A percentile compares a stretch with the other conserved stretches of the same genome.
Conservation (phyloP, 2,329 filamentous ascomycete genomes). For the Sarocladium brachiariae region DNA sequence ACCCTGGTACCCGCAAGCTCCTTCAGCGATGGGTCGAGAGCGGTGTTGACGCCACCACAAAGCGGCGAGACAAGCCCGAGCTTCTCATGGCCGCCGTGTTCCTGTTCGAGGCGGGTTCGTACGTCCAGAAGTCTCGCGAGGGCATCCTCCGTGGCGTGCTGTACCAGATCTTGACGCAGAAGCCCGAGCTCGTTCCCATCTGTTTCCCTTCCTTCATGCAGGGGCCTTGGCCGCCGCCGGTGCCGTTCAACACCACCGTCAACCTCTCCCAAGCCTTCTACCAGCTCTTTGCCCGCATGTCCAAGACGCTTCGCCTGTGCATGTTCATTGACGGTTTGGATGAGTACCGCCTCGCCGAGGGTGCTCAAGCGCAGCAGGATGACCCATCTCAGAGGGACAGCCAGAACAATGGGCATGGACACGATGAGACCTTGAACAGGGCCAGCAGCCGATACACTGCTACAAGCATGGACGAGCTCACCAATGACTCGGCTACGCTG, state of each 20-base stretch:
- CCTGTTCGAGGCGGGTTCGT: constrained; percentile 27
- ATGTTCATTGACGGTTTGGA: constrained; percentile 22
- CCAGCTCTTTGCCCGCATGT: constrained; percentile 8
- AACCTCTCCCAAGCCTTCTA: constrained; percentile 8
- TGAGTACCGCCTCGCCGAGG: constrained; percentile 15
- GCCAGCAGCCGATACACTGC: neutral
- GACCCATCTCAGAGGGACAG: constrained; percentile 10
- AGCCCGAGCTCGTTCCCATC: constrained; percentile 17
- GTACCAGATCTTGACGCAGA: constrained; percentile 23
- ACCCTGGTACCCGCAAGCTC: constrained; percentile 13
- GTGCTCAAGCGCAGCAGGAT: constrained; percentile 6
- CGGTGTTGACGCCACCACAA: neutral
- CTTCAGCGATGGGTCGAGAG: constrained; percentile 23
- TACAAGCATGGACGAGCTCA: neutral
- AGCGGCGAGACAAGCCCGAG: neutral
- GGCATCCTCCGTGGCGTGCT: constrained; percentile 20
- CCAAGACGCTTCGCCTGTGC: constrained; percentile 4
- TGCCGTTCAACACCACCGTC: constrained; percentile 9
- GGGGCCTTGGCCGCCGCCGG: neutral
- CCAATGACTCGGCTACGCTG: constrained; percentile 3
- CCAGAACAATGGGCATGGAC: constrained; percentile 6
- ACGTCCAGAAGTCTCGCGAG: constrained; percentile 25
- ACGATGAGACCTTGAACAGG: neutral
- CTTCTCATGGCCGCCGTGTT: constrained; percentile 24
- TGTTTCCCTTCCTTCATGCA: constrained; percentile 7